Evolutionary conservation across 495 filamentous ascomycete species (phyloP), one percentile per base, ranked within the genome.

Genomic region (Bacidia gigantensis): DNA sequence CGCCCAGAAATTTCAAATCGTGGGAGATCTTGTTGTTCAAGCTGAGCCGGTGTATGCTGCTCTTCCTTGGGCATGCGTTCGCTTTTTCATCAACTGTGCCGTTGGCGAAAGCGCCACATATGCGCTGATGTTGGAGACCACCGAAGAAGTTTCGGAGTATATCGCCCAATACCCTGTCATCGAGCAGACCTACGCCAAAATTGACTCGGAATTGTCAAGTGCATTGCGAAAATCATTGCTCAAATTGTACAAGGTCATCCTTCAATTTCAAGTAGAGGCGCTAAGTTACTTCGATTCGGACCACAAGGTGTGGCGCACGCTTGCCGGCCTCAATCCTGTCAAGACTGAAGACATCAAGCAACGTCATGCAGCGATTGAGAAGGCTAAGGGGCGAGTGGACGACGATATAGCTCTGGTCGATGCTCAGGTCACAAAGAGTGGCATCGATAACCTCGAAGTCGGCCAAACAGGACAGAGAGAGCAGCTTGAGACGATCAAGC

Each of bases 31-130:
- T 26, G 52, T 58, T n/a, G 43, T 29, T 9, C 56, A 58, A 24
- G 56, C 52, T 3, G 56, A 58, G 29, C 52, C 56, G 12, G 42
- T 50, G 21, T 58, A 58, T 45, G 46, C 56, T 24, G 53, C 56
- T 23, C 29, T 58, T 0, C 56, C 52, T 12, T 58, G 56, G 56
- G 41, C 51, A 10, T 40, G 38, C n/a, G n/a, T 58, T 23, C 52
- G 52, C 2, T 58, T 58, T 20, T 38, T 51, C n/a, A 58, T 55
- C 29, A 29, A 26, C 3, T 50, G 52, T 41, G 40, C 49, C 26
- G 39, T 42, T 17, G 41, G 56, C 22, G 56, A 58, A 21, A 40
- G 26, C 35, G 56, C 50, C 12, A 55, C 52, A 3, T 58, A 39
- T 21, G 39, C 41, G 14, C 40, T 17, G 21, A 58, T 58, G 50